Base-by-base conservation (phyloP, 495 filamentous ascomycete genomes). In the Emericellopsis terricola region DNA sequence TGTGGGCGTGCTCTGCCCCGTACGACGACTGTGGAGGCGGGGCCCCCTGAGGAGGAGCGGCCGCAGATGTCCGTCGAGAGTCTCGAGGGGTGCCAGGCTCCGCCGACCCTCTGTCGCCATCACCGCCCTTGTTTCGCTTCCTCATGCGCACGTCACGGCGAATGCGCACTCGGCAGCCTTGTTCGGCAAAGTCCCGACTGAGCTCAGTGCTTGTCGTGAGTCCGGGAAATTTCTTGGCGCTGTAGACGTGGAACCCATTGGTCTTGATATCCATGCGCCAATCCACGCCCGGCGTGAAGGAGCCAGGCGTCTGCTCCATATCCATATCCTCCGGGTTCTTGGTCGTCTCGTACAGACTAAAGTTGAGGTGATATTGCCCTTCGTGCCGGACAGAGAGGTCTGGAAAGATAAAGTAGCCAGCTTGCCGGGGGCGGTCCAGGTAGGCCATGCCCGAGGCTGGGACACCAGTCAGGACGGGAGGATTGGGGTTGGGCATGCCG, bases 191-290 rank as follows among this genome's bases (percentile, higher is more conserved):
- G 26, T 81, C 76, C 29, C 85, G 76, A 46, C 87, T 94, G 23
- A 96, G 62, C 4, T 66, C 59, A 0, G 89, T 97, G 55, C 84
- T 94, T 54, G 89, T 86, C 1, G 82, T 75, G 43, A 97, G 59
- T 8, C 89, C 89, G 24, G 89, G 89, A 61, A 97, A 97, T 61
- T 94, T 97, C 73, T 97, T 97, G 16, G 89, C 89, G 45, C 85
- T 94, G 60, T 75, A 97, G 8, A 96, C 91, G 4, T 65, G 73
- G 50, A 97, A 97, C 1, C 81, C 76, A 15, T 64, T 56, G 0
- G 86, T 91, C 56, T 91, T 83, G 38, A 94, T 81, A 49, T 94
- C 84, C 56, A 94, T 62, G n/a, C 91, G 43, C 40, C 48, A 57
- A 37, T 58, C 53, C 18, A 55, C 57, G 6, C 47, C 55, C n/a